These are phyloP conservation scores for Trichophaea hybrida DNA, from an alignment of 2,329 filamentous ascomycete genomes.

Conservation along the genomic window DNA sequence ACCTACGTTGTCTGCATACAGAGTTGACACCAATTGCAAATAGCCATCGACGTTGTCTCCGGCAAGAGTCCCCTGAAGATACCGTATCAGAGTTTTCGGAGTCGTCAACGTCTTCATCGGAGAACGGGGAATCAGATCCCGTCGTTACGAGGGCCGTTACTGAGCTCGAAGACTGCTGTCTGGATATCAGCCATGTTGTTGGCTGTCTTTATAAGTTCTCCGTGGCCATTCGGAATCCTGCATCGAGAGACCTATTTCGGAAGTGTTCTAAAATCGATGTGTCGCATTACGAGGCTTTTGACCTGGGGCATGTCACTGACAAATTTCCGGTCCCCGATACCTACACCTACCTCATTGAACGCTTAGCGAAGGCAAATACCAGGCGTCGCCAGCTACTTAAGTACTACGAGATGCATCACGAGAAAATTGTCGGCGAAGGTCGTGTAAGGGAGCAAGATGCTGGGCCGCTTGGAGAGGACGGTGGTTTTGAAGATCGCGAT, in stretches of 20 bases:
- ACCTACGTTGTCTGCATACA: too few relatives aligned
- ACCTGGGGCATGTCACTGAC: slow-evolving; percentile 25
- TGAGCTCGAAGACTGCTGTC: neutral
- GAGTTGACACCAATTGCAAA: too few relatives aligned
- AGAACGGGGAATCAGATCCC: neutral
- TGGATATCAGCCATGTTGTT: slow-evolving; percentile 13
- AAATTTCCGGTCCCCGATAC: slow-evolving; percentile 6
- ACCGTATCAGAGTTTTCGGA: too few relatives aligned
- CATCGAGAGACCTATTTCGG: slow-evolving; percentile 27
- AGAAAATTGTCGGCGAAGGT: slow-evolving; percentile 23
- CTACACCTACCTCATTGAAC: slow-evolving; percentile 17
- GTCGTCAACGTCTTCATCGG: neutral
- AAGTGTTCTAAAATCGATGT: slow-evolving; percentile 26
- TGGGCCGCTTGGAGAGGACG: neutral
- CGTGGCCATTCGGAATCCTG: slow-evolving; percentile 28
- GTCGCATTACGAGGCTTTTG: slow-evolving; percentile 27
- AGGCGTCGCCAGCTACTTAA: slow-evolving; percentile 29
- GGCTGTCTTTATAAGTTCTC: slow-evolving; percentile 30
- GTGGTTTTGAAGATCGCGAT: neutral
- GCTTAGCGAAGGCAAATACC: slow-evolving; percentile 29
- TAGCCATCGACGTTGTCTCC: too few relatives aligned
- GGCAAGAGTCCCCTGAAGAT: too few relatives aligned
- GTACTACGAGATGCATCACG: slow-evolving; percentile 29
- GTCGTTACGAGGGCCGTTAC: neutral
- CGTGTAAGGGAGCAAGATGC: neutral